These are phyloP conservation scores for Gossypium armourianum DNA, from an alignment of 441 rosid genomes.

Conservation along the genomic window DNA sequence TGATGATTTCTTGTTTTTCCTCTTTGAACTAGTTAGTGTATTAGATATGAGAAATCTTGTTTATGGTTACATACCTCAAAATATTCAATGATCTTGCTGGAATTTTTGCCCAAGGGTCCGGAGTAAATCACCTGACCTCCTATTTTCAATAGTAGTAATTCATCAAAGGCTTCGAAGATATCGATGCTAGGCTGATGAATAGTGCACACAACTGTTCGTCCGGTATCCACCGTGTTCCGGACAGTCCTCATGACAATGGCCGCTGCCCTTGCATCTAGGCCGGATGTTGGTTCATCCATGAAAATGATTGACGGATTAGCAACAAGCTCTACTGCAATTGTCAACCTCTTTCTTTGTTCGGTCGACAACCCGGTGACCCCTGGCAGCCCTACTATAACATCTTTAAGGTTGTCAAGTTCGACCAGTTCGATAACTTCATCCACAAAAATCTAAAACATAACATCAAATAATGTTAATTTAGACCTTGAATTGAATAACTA, in stretches of 20 bases:
- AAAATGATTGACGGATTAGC: conserved; percentile 66
- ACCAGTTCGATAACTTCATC: conserved; percentile 61
- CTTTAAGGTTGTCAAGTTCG: conserved; percentile 41
- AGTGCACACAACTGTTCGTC: conserved; percentile 61
- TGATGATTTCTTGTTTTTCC: not conserved
- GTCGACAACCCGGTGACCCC: conserved; percentile 59
- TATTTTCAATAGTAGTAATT: conserved; percentile 55
- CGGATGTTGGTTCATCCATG: conserved; percentile 76
- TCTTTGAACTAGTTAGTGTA: not conserved
- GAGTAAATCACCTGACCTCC: conserved; percentile 62
- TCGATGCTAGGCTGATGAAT: conserved; percentile 71
- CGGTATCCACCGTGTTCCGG: conserved; percentile 62
- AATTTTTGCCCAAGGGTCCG: conserved; percentile 51
- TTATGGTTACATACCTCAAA: conserved; percentile 35
- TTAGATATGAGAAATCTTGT: not conserved
- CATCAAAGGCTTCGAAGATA: conserved; percentile 62
- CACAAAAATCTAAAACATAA: conserved; percentile 40
- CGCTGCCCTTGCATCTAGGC: conserved; percentile 68
- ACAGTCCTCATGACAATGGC: conserved; percentile 71
- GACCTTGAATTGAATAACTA: not conserved
- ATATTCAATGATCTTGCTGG: conserved; percentile 53
- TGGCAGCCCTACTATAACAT: conserved; percentile 54
- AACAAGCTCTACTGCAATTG: conserved; percentile 66
- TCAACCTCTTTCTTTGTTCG: conserved; percentile 59
- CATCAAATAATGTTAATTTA: not conserved